Conservation (phyloP, 208 protist species). For the Blastocrithidia nonstop region DNA sequence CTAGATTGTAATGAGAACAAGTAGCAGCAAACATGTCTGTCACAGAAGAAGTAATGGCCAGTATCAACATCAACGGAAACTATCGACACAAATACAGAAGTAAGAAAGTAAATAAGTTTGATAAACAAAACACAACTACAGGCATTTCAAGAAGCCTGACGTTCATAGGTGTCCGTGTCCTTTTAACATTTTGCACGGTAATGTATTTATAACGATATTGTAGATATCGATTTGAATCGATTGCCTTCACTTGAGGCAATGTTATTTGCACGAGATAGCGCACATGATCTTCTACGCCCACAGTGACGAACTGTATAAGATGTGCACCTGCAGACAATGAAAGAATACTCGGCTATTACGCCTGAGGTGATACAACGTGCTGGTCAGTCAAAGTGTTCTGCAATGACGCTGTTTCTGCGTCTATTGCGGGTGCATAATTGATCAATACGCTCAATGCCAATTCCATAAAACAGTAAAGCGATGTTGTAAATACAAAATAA, state of each 20-base stretch:
- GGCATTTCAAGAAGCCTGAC: conserved; percentile 26
- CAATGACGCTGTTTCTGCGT: conserved; percentile 70
- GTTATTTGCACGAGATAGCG: conserved; percentile 24
- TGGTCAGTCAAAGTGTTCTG: conserved; percentile 13
- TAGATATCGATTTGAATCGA: conserved; percentile 47
- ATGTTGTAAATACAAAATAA: conserved; percentile 17
- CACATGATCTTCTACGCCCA: conserved; percentile 14
- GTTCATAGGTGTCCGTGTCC: conserved; percentile 11
- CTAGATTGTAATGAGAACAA: too few relatives aligned
- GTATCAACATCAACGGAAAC: too few relatives aligned
- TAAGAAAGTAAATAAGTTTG: not conserved
- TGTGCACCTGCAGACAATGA: conserved; percentile 28
- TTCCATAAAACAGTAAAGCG: conserved; percentile 15
- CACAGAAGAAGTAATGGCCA: too few relatives aligned
- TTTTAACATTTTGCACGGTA: conserved; percentile 20
- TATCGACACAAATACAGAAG: not conserved
- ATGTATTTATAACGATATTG: conserved; percentile 26
- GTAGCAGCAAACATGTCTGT: too few relatives aligned
- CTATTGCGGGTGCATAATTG: conserved; percentile 72
- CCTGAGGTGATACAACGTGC: conserved; percentile 4
- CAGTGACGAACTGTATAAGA: conserved; percentile 26
- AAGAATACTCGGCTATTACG: conserved; percentile 33
- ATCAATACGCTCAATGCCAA: conserved; percentile 16
- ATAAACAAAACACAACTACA: conserved; percentile 11
- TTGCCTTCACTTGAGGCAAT: conserved; percentile 39